Evolutionary conservation across 2,329 filamentous ascomycete species (phyloP).

Genomic region (Phyllachora maydis): DNA sequence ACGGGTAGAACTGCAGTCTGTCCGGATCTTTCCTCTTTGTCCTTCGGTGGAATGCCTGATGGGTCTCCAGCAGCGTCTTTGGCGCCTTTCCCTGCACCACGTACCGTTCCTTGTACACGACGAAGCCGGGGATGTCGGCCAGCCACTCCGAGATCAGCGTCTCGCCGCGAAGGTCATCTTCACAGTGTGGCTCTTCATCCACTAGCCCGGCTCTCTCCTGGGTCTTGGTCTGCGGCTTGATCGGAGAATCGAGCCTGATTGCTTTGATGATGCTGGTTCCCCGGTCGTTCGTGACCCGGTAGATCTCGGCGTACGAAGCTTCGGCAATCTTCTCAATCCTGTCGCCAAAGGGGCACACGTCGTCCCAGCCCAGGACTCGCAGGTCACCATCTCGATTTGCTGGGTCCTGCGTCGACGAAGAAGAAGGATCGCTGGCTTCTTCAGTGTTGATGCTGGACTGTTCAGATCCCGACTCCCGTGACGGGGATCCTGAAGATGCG

Average conservation of each 20-base stretch:
- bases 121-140: conserved; percentile 42
- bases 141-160: conserved; percentile 42
- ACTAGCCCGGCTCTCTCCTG: conserved; percentile 31
- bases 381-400: conserved; percentile 7
- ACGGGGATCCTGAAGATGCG: not conserved
- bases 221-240: conserved; percentile 33
- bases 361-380: conserved; percentile 30
- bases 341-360: conserved; percentile 31
- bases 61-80: conserved; percentile 33
- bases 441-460: not conserved
- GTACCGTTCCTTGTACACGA: conserved; percentile 44
- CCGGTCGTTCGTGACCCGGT: conserved; percentile 34
- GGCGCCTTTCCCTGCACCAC: conserved; percentile 34
- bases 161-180: conserved; percentile 34
- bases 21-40: conserved; percentile 33
- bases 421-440: not conserved
- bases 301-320: conserved; percentile 46
- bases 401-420: not conserved
- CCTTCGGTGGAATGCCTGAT: conserved; percentile 32
- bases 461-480: conserved; percentile 1
- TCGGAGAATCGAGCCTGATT: conserved; percentile 35
- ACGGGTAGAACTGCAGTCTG: conserved; percentile 38
- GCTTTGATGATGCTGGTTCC: conserved; percentile 46
- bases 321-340: conserved; percentile 43
- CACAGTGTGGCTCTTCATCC: conserved; percentile 34